phyloP scores from a whole-genome alignment of 257 asterid species.

The Solanum dulcamara region DNA sequence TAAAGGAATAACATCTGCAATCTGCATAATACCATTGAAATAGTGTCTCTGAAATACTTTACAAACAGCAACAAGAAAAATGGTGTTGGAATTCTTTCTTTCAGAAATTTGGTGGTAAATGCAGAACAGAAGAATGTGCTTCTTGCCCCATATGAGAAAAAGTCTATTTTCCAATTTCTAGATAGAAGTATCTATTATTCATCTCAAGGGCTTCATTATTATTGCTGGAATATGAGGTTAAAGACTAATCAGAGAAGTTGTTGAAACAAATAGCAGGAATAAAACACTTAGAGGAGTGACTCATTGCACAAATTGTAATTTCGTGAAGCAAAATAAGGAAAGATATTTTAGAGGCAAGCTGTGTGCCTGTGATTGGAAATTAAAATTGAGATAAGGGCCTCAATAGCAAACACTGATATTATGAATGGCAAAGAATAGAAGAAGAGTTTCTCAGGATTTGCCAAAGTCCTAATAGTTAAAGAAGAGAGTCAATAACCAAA shows the following conservation, averaged over 20 bases:
- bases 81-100: not conserved
- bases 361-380: not conserved
- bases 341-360: not conserved
- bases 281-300: not conserved
- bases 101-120: not conserved
- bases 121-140: not conserved
- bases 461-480: not conserved
- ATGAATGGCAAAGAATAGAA: not conserved
- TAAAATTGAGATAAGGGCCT: not conserved
- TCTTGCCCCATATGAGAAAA: not conserved
- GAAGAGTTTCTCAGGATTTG: not conserved
- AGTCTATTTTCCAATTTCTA: not conserved
- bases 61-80: not conserved
- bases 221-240: not conserved
- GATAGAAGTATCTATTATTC: not conserved
- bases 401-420: not conserved
- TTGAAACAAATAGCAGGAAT: not conserved
- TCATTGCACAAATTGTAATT: not conserved
- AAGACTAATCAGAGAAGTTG: not conserved
- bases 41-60: not conserved
- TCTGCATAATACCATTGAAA: not conserved
- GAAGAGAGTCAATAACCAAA: not conserved
- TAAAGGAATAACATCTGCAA: not conserved
- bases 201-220: not conserved
- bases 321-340: not conserved